Evolutionary conservation across 2,329 filamentous ascomycete species (phyloP), one percentile per base, ranked within the genome.

Genomic region (Paecilomyces sp.): DNA sequence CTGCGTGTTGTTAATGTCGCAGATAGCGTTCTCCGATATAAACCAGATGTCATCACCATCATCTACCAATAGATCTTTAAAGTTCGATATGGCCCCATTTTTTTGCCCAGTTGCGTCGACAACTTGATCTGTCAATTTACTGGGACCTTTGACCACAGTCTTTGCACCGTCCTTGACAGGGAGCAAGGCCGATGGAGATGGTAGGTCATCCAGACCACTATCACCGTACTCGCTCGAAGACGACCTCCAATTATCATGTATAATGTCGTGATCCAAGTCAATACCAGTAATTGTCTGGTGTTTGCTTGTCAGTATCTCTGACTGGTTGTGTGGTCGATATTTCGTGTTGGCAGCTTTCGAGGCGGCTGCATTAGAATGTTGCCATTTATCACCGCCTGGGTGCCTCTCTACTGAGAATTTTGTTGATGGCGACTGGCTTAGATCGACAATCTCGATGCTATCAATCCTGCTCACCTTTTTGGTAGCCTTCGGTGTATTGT

Each of bases 151-250:
- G 15, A 47, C 4, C 15, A 15, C 41, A 18, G 18, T 47, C 15
- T 47, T 47, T 8, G 15, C 6, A 22, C 18, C 6, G 25, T 28
- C 25, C 25, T 28, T 8, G n/a, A 7, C n/a, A 47, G 8, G 5
- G 8, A 76, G 36, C 12, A 77, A 61, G 12, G 61, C 57, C 25
- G 72, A 72, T 28, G 73, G 70, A 6, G 75, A 74, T 28, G 76
- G 75, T 28, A 80, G 63, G 57, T 77, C 72, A 9, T 71, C 70
- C 47, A 75, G 65, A 47, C 60, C 65, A 34, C 68, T 69, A 54
- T 68, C 67, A 3, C 65, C 70, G 57, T 72, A 75, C 12, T 74
- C 74, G 55, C 73, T 76, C 4, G 69, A 72, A 50, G 60, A 60
- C 18, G 64, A 58, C 15, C 66, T 65, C 12, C 54, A 7, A 60